These are phyloP conservation scores for Metschnikowia sp. DNA, from an alignment of 805 yeast species.

Conservation along the genomic window DNA sequence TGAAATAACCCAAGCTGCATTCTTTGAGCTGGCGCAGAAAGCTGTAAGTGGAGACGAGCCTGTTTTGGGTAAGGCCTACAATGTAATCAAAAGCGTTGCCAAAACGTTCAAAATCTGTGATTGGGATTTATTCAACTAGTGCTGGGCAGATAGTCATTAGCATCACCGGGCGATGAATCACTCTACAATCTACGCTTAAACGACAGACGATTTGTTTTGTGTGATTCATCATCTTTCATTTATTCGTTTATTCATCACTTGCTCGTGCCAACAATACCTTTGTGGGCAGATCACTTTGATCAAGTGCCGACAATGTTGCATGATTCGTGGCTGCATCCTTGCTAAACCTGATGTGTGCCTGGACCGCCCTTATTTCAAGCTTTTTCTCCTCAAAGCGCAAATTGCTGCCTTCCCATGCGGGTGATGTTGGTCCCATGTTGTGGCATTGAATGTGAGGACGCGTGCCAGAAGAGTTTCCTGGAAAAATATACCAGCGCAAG, in stretches of 20 bases:
- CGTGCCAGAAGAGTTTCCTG: neutral
- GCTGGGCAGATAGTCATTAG: neutral
- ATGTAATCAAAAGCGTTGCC: conserved; percentile 24
- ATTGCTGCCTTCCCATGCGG: neutral
- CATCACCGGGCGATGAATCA: too few relatives aligned
- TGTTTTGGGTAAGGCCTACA: conserved; percentile 17
- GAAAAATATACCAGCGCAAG: neutral
- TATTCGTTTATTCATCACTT: too few relatives aligned
- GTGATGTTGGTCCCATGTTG: neutral
- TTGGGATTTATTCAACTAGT: conserved; percentile 30
- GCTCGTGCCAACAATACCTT: too few relatives aligned
- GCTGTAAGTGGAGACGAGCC: conserved; percentile 2
- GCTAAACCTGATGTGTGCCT: too few relatives aligned
- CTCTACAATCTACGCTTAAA: too few relatives aligned
- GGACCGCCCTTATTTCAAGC: too few relatives aligned
- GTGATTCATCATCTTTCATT: too few relatives aligned
- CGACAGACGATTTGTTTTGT: too few relatives aligned
- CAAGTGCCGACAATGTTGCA: too few relatives aligned
- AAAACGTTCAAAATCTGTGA: conserved; percentile 38
- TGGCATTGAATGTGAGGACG: neutral
- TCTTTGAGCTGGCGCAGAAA: conserved; percentile 9
- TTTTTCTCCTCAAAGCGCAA: neutral
- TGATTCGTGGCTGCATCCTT: too few relatives aligned
- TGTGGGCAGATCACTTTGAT: too few relatives aligned
- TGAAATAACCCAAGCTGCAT: conserved; percentile 9